Evolutionary conservation across 192 early-diverging fungal species (phyloP), one percentile per base, ranked within the genome.

Genomic region (Dimargaris cristalligena): DNA sequence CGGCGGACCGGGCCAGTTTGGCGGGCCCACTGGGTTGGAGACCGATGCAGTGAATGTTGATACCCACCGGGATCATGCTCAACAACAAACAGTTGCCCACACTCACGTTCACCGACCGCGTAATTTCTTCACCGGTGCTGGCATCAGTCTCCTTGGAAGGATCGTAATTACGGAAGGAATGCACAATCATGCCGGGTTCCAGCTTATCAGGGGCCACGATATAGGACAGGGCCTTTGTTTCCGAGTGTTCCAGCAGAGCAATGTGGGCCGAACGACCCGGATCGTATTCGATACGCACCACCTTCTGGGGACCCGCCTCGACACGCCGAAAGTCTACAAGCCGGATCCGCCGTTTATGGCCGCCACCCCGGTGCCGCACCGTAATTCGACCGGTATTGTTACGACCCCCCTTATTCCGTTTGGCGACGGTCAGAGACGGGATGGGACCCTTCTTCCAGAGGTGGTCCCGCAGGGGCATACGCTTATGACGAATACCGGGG

Each of bases 261-360:
- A 97, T 82, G 65, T 87, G 86, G 18, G 84, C 92, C 34, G 79
- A 82, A 20, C 94, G 74, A 62, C 91, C 90, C 33, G 94, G 94
- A 66, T 97, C 94, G 63, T 92, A 90, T 71, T 97, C 94, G 30
- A 92, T 71, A n/a, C 94, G 78, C 46, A 90, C 71, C 11, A 97
- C 90, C 58, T 82, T 69, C 56, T 91, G 88, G 13, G 77, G 72
- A 0, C 89, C 91, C 0, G 81, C 68, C 59, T 80, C 78, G 34
- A 56, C 62, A 62, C 94, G 88, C 62, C 76, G 67, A 71, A 90
- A 98, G 62, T 98, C 94, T 13, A 98, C 77, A 31, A 84, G 67
- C 51, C 92, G 79, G 63, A 94, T 79, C 45, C 89, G 80, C 44
- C 85, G 79, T 67, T 91, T 90, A 66, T 88, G 87, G 26, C 94